Evolutionary conservation across 805 yeast genomes (phyloP).

Genomic region (Candida koratica): DNA sequence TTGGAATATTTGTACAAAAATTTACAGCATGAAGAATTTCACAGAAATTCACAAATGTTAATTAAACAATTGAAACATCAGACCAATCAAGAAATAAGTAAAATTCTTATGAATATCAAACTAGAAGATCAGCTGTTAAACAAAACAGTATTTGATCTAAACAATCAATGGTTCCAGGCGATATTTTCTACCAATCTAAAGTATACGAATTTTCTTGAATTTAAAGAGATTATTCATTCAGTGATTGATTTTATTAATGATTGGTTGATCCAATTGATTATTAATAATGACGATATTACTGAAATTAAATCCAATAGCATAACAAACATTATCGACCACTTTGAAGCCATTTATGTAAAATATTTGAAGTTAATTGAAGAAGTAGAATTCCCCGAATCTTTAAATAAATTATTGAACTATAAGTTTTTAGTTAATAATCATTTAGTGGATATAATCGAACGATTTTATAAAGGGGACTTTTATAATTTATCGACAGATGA

Average conservation of each 20-base stretch:
- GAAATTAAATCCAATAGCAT: conserved; percentile 33
- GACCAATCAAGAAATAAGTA: conserved; percentile 8
- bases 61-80: conserved; percentile 7
- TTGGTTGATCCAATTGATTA: conserved; percentile 25
- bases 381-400: conserved; percentile 19
- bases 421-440: conserved; percentile 33
- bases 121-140: conserved; percentile 9
- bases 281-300: conserved; percentile 28
- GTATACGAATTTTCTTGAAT: conserved; percentile 25
- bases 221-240: conserved; percentile 23
- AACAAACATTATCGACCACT: conserved; percentile 23
- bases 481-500: conserved; percentile 48
- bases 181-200: conserved; percentile 21
- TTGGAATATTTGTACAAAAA: conserved; percentile 22
- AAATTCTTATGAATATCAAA: conserved; percentile 10
- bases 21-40: conserved; percentile 15
- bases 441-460: conserved; percentile 44
- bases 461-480: conserved; percentile 50
- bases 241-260: conserved; percentile 27
- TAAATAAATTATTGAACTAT: conserved; percentile 28
- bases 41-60: conserved; percentile 6
- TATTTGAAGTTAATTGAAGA: conserved; percentile 17
- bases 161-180: conserved; percentile 20
- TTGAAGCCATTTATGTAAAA: conserved; percentile 22
- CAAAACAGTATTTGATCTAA: conserved; percentile 3